Conservation (phyloP, 768 basidiomycete species). For the Lactarius evosmus region DNA sequence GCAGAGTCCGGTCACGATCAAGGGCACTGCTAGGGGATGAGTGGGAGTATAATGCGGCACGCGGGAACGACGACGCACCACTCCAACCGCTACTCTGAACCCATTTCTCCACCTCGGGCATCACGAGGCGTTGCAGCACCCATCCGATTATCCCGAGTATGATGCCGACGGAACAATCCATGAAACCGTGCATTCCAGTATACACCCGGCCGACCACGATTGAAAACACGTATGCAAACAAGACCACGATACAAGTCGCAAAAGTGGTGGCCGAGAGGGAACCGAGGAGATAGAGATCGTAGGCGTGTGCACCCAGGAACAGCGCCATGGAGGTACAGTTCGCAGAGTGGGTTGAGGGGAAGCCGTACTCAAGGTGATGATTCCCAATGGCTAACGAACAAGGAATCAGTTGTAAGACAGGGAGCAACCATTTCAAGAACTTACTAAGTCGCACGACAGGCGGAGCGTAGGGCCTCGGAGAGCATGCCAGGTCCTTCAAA, state of each 20-base stretch:
- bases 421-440: constrained; percentile 31
- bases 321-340: constrained; percentile 89
- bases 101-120: constrained; percentile 43
- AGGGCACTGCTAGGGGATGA: constrained; percentile 44
- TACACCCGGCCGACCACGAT: constrained; percentile 82
- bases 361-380: constrained; percentile 90
- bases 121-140: constrained; percentile 40
- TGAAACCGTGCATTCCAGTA: constrained; percentile 86
- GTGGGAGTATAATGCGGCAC: constrained; percentile 4
- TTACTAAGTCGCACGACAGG: constrained; percentile 87
- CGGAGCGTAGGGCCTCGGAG: constrained; percentile 86
- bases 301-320: constrained; percentile 61
- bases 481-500: constrained; percentile 85
- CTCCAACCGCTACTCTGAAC: constrained; percentile 38
- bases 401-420: neutral
- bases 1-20: constrained; percentile 57
- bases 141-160: constrained; percentile 67
- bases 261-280: constrained; percentile 48
- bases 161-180: constrained; percentile 64
- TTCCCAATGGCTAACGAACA: constrained; percentile 58
- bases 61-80: constrained; percentile 31
- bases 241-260: constrained; percentile 38
- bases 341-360: constrained; percentile 93
- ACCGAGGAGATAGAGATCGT: constrained; percentile 44
- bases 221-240: constrained; percentile 59